Base-by-base conservation (phyloP, 2,329 filamentous ascomycete genomes). In the Cercospora citrullina region DNA sequence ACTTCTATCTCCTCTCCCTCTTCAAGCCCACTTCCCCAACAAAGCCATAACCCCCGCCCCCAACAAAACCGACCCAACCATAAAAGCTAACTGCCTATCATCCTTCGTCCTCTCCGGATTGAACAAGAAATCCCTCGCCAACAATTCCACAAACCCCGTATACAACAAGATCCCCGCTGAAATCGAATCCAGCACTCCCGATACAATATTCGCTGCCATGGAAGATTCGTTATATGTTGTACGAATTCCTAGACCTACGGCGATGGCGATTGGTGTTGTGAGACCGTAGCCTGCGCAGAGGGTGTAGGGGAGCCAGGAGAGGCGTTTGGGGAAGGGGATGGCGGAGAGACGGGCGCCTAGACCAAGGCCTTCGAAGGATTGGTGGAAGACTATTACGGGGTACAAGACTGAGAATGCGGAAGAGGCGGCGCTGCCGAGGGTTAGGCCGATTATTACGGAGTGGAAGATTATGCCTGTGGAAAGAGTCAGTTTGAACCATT, bases 301-400 rank as follows among this genome's bases (percentile, higher is more conserved):
- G 1, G 89, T 62, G 79, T 93, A 96, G 0, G 93, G 92, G 62
- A 93, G 89, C 86, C 87, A 91, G 39, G 81, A 79, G 76, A 91
- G 90, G 33, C 84, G 83, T 45, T 84, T 81, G 0, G 94, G 92
- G 91, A 93, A 97, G 0, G 87, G 85, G 0, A 92, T 88, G 1
- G 87, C 87, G 0, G 93, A 92, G 1, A 97, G 86, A 67, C 94
- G 90, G 2, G 93, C 89, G 23, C 94, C 94, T 5, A 97, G 85
- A 85, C 93, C 94, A 12, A 97, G 89, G 12, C 94, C 94, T 80
- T 97, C 94, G 69, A 97, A 96, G 42, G 91, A 92, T 78, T 97
- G 94, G 79, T 97, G 94, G 84, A 97, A 96, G 74, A 93, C 88
- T 7, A 89, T 82, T 33, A 89, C 87, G 59, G 87, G 81, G 77